Base-by-base conservation (phyloP, 2,329 filamentous ascomycete genomes). In the Colletotrichum karsti region DNA sequence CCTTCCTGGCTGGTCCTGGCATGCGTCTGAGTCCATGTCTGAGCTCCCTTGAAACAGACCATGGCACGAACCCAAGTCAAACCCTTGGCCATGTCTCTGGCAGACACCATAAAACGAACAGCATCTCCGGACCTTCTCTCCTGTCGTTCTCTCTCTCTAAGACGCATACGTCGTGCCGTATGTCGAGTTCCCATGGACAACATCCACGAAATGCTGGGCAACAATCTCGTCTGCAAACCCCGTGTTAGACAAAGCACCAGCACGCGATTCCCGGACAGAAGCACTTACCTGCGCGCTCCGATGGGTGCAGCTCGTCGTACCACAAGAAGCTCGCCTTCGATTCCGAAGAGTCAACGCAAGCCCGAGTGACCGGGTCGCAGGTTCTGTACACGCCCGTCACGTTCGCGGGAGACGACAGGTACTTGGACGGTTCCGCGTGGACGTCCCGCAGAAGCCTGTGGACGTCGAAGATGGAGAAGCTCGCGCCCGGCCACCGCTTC, bases 291-390 rank as follows among this genome's bases (percentile, higher is more conserved):
- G 90, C 86, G 78, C 88, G 87, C 78, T 90, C 85, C 30, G 89
- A 90, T 0, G 92, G 91, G 80, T 95, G 93, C 74, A 95, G 77
- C 74, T 90, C 87, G 78, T 95, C 92, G 73, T 85, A 86, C 91
- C 92, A 95, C 76, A 93, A 71, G 75, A 88, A 95, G 50, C 87
- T 89, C 71, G 91, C 87, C 35, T 82, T 77, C 35, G 82, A 81
- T 4, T 82, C 63, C 13, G 77, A 71, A 39, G 80, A 79, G 63
- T 80, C 66, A 5, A 74, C 74, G 69, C 85, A 88, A 5, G 74
- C 69, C 5, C 64, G 70, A 67, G 20, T 76, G 12, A 68, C 63
- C 2, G 74, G 63, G 24, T 76, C 57, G 73, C 92, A 94, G 22
- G 86, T 78, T 48, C 87, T 82, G 61, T 86, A 88, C 46, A 81